Evolutionary conservation across 352 stramenopile species (phyloP), one percentile per base, ranked within the genome.

Genomic region (Peronospora belbahrii): DNA sequence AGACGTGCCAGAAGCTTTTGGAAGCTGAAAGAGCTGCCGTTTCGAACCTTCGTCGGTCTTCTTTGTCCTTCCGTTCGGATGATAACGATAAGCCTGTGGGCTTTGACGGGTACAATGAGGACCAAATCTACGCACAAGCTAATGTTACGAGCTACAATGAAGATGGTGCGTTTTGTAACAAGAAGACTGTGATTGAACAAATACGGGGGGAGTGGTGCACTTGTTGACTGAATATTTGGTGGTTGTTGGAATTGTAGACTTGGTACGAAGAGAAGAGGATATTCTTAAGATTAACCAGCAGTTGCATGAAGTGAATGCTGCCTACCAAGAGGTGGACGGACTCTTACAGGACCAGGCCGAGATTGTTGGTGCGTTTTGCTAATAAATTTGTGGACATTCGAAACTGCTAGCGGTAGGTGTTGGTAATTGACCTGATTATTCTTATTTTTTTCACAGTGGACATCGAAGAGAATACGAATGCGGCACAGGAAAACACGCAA

Each of bases 261-360:
- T 85, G 43, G 40, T 62, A 10, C 68, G 74, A 49, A 64, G 74
- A 44, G 74, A 85, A 37, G 68, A 83, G 53, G 74, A 85, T 46
- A 74, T 85, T 43, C 42, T 85, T 9, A 74, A 83, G 57, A 85
- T 85, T 43, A 85, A 83, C 47, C 65, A 85, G 46, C 70, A 83
- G 56, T 53, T 85, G 20, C 62, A 69, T 5, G 74, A 85, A 11
- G 73, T 85, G 22, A 81, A 85, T 38, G 70, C 74, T 1, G 74
- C 74, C 15, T 85, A 66, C 61, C 68, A 70, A 35, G 74, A 85
- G 42, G 67, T 85, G 2, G 74, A 85, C 31, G 65, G 69, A 13
- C 61, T 85, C 5, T 64, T 85, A 25, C 60, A 72, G 27, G 65
- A 85, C 32, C 74, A 85, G 45, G 70, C 67, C 54, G 74, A 85